Percentiles rank a stretch among this genome's conserved stretches.
Conservation (phyloP, 768 basidiomycete genomes). For the Pulveroboletus sp. region DNA sequence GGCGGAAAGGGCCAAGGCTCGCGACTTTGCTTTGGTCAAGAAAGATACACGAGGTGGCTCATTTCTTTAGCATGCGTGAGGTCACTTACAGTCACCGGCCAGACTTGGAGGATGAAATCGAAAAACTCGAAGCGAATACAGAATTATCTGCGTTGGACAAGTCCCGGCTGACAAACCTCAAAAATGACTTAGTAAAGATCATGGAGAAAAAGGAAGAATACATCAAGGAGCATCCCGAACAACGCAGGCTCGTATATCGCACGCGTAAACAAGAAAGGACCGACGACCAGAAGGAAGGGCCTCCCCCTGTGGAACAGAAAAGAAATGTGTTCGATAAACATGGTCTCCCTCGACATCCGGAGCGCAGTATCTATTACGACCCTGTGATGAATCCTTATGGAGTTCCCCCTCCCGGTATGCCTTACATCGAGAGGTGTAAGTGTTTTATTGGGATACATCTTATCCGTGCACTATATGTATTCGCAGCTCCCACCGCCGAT, state of each 20-base stretch:
- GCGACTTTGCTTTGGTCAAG: slow-evolving; percentile 91
- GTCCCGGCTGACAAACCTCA: slow-evolving; percentile 66
- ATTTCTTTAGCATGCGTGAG: neutral
- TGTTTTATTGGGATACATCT: slow-evolving; percentile 9
- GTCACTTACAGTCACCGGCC: slow-evolving; percentile 12
- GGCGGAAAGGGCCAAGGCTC: slow-evolving; percentile 70
- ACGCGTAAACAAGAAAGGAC: slow-evolving; percentile 43
- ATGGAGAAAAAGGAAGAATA: slow-evolving; percentile 90
- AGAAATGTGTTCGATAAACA: slow-evolving; percentile 77
- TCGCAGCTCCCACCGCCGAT: slow-evolving; percentile 55
- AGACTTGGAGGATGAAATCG: slow-evolving; percentile 85
- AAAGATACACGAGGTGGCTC: slow-evolving; percentile 81
- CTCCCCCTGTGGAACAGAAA: slow-evolving; percentile 41
- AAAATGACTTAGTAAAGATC: slow-evolving; percentile 75
- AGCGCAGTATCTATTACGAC: slow-evolving; percentile 90
- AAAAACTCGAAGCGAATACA: slow-evolving; percentile 52
- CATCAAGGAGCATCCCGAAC: slow-evolving; percentile 90
- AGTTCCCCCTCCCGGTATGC: slow-evolving; percentile 94
- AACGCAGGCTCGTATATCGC: slow-evolving; percentile 79
- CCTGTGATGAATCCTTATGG: slow-evolving; percentile 92
- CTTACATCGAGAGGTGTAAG: slow-evolving; percentile 86
- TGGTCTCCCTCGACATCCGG: slow-evolving; percentile 87
- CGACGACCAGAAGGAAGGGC: slow-evolving; percentile 40
- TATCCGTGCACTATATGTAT: slow-evolving; percentile 1
- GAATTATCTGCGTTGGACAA: slow-evolving; percentile 51